Percentiles rank a stretch among this genome's conserved stretches.
These are phyloP conservation scores for Neodidymelliopsis sp. DNA, from an alignment of 2,329 filamentous ascomycete genomes.

Conservation along the genomic window DNA sequence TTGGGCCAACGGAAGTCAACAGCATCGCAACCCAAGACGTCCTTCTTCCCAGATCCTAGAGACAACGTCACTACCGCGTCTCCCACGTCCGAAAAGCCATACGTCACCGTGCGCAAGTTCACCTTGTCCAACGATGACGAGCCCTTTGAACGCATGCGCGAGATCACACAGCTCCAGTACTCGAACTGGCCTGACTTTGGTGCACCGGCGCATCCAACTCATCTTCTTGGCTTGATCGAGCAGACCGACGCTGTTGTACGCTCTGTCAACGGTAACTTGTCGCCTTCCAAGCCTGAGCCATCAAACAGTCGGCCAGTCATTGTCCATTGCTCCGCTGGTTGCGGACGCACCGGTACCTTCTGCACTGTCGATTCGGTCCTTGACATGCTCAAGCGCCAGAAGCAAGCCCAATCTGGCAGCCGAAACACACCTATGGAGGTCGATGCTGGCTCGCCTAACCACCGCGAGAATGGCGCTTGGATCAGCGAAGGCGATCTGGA, in stretches of 20 bases:
- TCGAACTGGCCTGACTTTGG: conserved; percentile 98
- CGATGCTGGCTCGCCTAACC: conserved; percentile 28
- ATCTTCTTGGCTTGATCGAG: conserved; percentile 89
- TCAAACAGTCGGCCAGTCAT: conserved; percentile 72
- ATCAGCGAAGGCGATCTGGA: conserved; percentile 75
- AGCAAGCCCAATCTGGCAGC: conserved; percentile 47
- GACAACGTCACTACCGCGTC: conserved; percentile 32
- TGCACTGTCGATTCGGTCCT: conserved; percentile 96
- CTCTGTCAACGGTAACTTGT: conserved; percentile 52
- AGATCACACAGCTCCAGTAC: conserved; percentile 95
- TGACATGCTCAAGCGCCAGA: conserved; percentile 94
- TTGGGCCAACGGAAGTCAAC: conserved; percentile 47
- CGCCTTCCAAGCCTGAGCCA: conserved; percentile 64
- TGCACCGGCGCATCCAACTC: conserved; percentile 84
- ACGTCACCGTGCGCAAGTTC: conserved; percentile 86
- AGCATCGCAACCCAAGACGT: conserved; percentile 31
- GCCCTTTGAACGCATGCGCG: conserved; percentile 85
- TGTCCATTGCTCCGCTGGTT: conserved; percentile 95
- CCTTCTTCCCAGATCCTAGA: conserved; percentile 22
- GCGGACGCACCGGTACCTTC: conserved; percentile 93
- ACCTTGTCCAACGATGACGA: conserved; percentile 77
- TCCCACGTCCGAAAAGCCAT: conserved; percentile 66
- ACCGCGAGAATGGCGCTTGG: conserved; percentile 66
- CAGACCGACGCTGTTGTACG: conserved; percentile 77
- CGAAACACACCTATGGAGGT: conserved; percentile 55